Conservation (phyloP, 768 basidiomycete genomes). For the Podaxis sp. region DNA sequence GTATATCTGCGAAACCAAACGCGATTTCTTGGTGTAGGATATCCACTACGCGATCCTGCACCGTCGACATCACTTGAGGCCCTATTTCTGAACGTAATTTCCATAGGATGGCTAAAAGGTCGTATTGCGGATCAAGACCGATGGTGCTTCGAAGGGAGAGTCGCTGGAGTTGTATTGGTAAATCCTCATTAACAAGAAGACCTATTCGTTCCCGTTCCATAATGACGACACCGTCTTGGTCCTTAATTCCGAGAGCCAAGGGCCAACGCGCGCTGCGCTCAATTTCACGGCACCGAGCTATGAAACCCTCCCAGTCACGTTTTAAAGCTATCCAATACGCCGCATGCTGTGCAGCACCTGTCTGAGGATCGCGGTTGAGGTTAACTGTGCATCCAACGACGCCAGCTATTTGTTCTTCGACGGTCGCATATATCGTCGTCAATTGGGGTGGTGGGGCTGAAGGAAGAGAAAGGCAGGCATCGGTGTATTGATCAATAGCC, state of each 20-base stretch:
- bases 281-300: conserved; percentile 86
- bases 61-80: conserved; percentile 48
- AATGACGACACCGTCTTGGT: conserved; percentile 51
- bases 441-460: conserved; percentile 58
- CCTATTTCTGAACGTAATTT: conserved; percentile 61
- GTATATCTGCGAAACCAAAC: conserved; percentile 74
- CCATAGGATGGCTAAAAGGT: conserved; percentile 63
- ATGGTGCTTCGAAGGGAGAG: conserved; percentile 43
- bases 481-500: conserved; percentile 82
- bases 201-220: conserved; percentile 80
- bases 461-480: conserved; percentile 66
- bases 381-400: conserved; percentile 86
- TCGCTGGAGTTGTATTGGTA: conserved; percentile 58
- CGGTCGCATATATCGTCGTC: conserved; percentile 58
- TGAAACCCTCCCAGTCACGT: conserved; percentile 95
- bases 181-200: conserved; percentile 61
- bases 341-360: conserved; percentile 75
- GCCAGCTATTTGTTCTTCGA: conserved; percentile 74
- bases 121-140: conserved; percentile 48
- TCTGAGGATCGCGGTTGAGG: conserved; percentile 70
- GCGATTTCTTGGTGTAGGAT: conserved; percentile 76
- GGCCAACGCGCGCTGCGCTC: conserved; percentile 87
- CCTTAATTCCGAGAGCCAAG: conserved; percentile 56
- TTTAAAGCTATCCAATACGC: conserved; percentile 85
- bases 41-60: conserved; percentile 62